Conservation (phyloP, 495 filamentous ascomycete genomes). For the Monascus purpureus region DNA sequence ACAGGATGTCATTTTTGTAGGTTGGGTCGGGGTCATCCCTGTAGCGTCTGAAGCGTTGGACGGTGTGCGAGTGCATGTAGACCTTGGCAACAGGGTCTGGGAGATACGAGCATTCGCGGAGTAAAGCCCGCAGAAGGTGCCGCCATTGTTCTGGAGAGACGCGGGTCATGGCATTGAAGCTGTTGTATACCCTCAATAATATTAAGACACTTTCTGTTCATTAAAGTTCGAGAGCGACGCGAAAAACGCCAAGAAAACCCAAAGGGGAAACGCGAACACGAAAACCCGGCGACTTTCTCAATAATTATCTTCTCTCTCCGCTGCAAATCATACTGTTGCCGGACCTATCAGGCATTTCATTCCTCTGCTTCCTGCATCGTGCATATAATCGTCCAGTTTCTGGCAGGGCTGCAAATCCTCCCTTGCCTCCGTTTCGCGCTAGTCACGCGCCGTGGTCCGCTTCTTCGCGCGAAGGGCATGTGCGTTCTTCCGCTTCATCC, state of each 20-base stretch:
- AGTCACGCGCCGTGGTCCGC: too few species aligned
- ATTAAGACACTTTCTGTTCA: too few species aligned
- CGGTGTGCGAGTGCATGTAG: conserved; percentile 43
- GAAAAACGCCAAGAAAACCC: conserved; percentile 13
- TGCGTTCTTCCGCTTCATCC: too few species aligned
- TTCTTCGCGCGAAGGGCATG: too few species aligned
- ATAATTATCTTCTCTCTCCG: conserved; percentile 1
- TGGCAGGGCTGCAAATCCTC: too few species aligned
- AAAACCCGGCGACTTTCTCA: conserved; percentile 22
- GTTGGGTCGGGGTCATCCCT: conserved; percentile 2
- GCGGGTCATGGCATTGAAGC: conserved; percentile 1
- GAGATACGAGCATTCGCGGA: conserved; percentile 77
- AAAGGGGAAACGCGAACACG: conserved; percentile 12
- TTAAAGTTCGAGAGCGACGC: too few species aligned
- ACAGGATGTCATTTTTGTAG: conserved; percentile 2
- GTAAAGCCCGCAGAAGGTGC: conserved; percentile 59
- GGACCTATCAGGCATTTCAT: too few species aligned
- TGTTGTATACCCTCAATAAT: conserved; percentile 4
- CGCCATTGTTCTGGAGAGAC: conserved; percentile 26
- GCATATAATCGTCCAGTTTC: too few species aligned
- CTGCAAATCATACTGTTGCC: too few species aligned
- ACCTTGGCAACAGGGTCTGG: conserved; percentile 54
- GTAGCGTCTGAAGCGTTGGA: conserved; percentile 38
- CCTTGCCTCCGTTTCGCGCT: too few species aligned
- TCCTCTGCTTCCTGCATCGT: too few species aligned